Evolutionary conservation across 2,329 filamentous ascomycete genomes (phyloP).

Genomic region (Colletotrichum sp.): DNA sequence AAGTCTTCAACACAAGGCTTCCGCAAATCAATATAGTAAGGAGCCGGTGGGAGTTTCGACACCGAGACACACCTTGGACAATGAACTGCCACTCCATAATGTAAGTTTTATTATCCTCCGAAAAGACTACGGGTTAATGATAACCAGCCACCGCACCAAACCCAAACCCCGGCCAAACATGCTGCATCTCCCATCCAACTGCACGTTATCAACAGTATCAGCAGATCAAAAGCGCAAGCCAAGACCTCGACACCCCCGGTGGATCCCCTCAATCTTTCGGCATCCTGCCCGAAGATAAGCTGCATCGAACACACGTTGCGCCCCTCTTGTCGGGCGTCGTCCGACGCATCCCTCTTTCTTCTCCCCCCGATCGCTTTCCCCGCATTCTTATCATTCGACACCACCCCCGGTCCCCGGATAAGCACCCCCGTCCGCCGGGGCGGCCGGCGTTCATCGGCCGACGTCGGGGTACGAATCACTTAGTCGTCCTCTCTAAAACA

Average conservation of each 20-base stretch:
- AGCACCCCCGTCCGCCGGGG: not conserved
- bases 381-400: not conserved
- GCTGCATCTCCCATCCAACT: not conserved
- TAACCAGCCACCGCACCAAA: not conserved
- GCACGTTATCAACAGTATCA: not conserved
- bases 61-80: not conserved
- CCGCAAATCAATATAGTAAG: not conserved
- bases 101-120: not conserved
- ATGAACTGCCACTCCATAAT: not conserved
- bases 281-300: conserved; percentile 10
- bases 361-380: not conserved
- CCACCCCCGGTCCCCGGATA: not conserved
- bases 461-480: not conserved
- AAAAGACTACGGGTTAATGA: not conserved
- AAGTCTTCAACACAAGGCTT: not conserved
- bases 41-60: not conserved
- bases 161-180: not conserved
- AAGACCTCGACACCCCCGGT: not conserved
- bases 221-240: not conserved
- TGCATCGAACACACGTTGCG: not conserved
- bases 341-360: not conserved
- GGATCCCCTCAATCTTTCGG: not conserved
- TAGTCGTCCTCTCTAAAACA: not conserved
- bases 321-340: not conserved
- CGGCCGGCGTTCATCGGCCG: not conserved